phyloP scores from a whole-genome alignment of 208 protist genomes.

The Vickermania ingenoplastis region DNA sequence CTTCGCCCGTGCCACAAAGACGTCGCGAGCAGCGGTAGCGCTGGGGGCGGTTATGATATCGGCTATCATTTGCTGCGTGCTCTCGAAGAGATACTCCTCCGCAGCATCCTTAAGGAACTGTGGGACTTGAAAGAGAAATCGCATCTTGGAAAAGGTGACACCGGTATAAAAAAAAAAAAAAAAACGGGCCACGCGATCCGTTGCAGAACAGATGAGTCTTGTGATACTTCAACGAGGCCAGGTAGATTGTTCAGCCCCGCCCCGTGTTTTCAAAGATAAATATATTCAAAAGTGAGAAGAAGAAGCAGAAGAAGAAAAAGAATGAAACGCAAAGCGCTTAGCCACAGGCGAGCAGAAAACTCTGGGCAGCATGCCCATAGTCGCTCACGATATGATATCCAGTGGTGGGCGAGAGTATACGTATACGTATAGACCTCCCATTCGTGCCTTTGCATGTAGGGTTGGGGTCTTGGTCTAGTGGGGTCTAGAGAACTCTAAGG shows the following conservation, averaged over 20 bases:
- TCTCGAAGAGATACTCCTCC: conserved; percentile 26
- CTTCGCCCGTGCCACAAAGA: conserved; percentile 20
- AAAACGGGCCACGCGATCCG: not conserved
- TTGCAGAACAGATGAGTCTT: not conserved
- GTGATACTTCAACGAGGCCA: no score
- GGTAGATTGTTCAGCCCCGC: no score
- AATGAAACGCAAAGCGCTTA: no score
- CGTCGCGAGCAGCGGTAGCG: conserved; percentile 19
- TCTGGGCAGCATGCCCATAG: no score
- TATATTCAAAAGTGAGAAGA: not conserved
- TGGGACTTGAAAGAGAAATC: conserved; percentile 2
- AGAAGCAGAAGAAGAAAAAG: not conserved
- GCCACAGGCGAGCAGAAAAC: no score
- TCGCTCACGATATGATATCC: no score
- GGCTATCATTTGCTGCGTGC: conserved; percentile 17
- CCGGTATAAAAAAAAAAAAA: conserved; percentile 5
- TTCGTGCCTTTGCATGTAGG: no score
- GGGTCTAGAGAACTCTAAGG: no score
- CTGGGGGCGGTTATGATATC: conserved; percentile 20
- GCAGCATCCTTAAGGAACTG: conserved; percentile 12
- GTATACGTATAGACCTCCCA: no score
- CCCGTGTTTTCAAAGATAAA: no score
- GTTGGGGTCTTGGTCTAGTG: no score
- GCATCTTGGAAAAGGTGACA: conserved; percentile 1
- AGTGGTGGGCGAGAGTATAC: no score